Conservation (phyloP, 495 filamentous ascomycete species). For the Penicillium riverlandense region DNA sequence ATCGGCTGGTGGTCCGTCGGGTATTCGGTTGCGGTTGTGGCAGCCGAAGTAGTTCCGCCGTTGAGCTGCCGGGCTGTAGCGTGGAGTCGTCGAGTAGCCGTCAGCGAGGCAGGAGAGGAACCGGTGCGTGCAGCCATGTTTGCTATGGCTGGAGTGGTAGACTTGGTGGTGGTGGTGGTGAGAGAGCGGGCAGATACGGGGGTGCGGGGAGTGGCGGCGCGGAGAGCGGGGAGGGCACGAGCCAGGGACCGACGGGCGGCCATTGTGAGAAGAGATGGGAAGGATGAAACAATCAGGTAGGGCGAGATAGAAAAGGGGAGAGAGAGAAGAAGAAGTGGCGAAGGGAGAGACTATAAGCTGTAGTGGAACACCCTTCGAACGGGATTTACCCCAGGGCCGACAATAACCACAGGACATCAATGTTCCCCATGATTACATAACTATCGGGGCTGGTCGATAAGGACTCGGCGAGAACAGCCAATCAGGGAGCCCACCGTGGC, state of each 20-base stretch:
- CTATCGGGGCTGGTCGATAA: too few species aligned
- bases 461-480: too few species aligned
- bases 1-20: conserved; percentile 80
- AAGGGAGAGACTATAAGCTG: neutral
- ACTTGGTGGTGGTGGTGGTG: conserved; percentile 14
- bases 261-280: conserved; percentile 20
- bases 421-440: conserved; percentile 1
- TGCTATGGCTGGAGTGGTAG: too few species aligned
- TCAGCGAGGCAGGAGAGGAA: conserved; percentile 12
- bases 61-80: conserved; percentile 53
- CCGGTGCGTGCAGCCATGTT: neutral
- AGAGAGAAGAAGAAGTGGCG: neutral
- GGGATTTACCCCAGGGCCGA: too few species aligned
- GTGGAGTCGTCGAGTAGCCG: conserved; percentile 40
- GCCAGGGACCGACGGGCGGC: conserved; percentile 38
- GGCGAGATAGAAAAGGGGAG: neutral
- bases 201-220: conserved; percentile 35
- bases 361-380: too few species aligned
- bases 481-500: too few species aligned
- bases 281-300: neutral
- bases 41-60: conserved; percentile 46
- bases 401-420: too few species aligned
- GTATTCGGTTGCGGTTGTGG: conserved; percentile 61
- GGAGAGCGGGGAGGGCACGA: conserved; percentile 39
- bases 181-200: conserved; percentile 24